Percentiles rank a stretch among this genome's conserved stretches.
phyloP scores from a whole-genome alignment of 2,329 filamentous ascomycete species.

The Stagonosporopsis tanaceti region DNA sequence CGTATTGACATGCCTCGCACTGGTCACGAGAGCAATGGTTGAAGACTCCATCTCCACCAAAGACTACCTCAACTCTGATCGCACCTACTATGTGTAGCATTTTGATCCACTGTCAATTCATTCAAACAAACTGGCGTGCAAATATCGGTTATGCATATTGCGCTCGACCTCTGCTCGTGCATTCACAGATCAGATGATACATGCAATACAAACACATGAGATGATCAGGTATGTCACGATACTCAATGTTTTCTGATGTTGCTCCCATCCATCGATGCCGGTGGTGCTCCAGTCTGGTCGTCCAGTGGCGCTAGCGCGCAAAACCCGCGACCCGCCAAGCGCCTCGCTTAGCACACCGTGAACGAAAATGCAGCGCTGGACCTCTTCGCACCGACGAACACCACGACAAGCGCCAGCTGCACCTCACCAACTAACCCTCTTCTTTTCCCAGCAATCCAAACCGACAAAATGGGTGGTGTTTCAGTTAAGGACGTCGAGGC shows the following conservation, averaged over 20 bases:
- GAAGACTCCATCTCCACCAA: too few species aligned
- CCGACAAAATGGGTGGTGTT: conserved; percentile 81
- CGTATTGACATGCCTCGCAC: too few species aligned
- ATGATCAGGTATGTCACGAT: too few species aligned
- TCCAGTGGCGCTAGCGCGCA: background rate
- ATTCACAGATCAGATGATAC: too few species aligned
- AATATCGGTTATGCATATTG: too few species aligned
- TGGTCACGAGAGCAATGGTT: too few species aligned
- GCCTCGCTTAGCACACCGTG: conserved; percentile 31
- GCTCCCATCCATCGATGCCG: background rate
- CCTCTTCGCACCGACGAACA: conserved; percentile 18
- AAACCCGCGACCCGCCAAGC: background rate
- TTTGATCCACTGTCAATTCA: too few species aligned
- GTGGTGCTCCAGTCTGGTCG: background rate
- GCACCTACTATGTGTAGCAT: too few species aligned
- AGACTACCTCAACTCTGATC: too few species aligned
- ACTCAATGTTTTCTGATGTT: background rate
- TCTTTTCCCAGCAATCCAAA: conserved; percentile 43
- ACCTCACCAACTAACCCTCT: conserved; percentile 30
- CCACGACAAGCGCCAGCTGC: conserved; percentile 33
- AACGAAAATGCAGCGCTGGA: conserved; percentile 15
- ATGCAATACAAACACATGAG: too few species aligned
- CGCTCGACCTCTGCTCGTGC: too few species aligned
- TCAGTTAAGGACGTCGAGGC: conserved; percentile 87
- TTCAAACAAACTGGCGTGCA: too few species aligned